Conservation (phyloP, 257 asterid genomes). For the Penstemon newberryi region DNA sequence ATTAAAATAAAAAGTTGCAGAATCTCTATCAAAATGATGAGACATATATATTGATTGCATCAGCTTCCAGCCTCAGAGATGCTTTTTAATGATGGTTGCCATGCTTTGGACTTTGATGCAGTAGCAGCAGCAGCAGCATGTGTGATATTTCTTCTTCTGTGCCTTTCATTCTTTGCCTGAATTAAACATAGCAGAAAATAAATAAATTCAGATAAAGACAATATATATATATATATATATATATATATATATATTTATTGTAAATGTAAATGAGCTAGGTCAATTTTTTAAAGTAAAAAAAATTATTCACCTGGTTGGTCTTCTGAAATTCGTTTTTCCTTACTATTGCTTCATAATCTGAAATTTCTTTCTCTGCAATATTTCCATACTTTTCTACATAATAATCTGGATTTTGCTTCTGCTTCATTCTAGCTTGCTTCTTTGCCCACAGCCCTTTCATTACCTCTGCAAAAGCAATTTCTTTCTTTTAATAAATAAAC, state of each 20-base stretch:
- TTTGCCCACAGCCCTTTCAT: constrained; percentile 83
- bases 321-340: constrained; percentile 45
- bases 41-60: constrained; percentile 10
- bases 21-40: constrained; percentile 22
- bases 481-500: too few species aligned
- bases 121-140: constrained; percentile 34
- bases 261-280: too few species aligned
- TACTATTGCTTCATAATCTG: constrained; percentile 49
- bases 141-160: constrained; percentile 45
- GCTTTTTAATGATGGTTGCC: constrained; percentile 89
- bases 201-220: constrained; percentile 3
- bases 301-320: constrained; percentile 40
- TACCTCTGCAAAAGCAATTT: constrained; percentile 39
- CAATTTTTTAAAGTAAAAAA: background rate
- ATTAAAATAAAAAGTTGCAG: background rate
- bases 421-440: constrained; percentile 36
- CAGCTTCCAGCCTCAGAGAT: constrained; percentile 78
- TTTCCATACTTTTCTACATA: constrained; percentile 38
- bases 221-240: background rate
- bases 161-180: constrained; percentile 70
- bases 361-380: constrained; percentile 34
- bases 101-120: constrained; percentile 50
- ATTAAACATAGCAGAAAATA: background rate
- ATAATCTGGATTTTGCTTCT: constrained; percentile 33
- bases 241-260: too few species aligned